Evolutionary conservation across 2,329 filamentous ascomycete genomes (phyloP).

Genomic region (Fusarium solani-melongenae): DNA sequence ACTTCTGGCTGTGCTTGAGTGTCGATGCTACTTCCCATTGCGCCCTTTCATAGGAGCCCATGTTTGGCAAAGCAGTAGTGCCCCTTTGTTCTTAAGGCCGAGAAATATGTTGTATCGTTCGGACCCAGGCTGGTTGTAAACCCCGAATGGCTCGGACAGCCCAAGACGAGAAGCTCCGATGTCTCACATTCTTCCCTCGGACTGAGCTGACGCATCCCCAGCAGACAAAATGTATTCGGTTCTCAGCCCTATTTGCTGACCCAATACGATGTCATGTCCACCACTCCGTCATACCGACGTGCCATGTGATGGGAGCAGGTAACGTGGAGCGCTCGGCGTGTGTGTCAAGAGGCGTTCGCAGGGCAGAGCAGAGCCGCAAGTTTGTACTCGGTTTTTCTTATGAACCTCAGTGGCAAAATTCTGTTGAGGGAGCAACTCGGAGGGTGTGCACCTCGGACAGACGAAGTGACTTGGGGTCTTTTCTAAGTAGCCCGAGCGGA

Average conservation of each 20-base stretch:
- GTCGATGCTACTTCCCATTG: background rate
- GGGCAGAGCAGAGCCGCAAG: background rate
- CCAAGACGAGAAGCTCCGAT: background rate
- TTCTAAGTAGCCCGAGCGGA: background rate
- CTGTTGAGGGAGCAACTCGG: background rate
- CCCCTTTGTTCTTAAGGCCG: too few relatives aligned
- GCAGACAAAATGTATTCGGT: background rate
- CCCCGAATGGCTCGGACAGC: background rate
- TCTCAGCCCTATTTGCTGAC: background rate
- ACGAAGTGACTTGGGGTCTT: background rate
- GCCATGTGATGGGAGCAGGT: conserved; percentile 1
- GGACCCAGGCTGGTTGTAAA: background rate
- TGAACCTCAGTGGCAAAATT: background rate
- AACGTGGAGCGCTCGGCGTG: background rate
- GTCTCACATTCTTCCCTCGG: background rate
- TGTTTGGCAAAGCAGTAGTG: background rate
- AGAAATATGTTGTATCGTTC: background rate
- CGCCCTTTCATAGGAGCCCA: fast-evolving
- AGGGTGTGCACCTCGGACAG: background rate
- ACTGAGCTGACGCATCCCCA: background rate
- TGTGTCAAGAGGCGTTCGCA: background rate
- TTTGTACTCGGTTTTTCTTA: too few relatives aligned
- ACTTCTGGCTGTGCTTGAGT: background rate
- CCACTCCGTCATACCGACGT: conserved; percentile 11
- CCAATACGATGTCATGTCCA: background rate